These are phyloP conservation scores for Strobilomyces dryophilus DNA, from an alignment of 768 basidiomycete species.

Conservation along the genomic window DNA sequence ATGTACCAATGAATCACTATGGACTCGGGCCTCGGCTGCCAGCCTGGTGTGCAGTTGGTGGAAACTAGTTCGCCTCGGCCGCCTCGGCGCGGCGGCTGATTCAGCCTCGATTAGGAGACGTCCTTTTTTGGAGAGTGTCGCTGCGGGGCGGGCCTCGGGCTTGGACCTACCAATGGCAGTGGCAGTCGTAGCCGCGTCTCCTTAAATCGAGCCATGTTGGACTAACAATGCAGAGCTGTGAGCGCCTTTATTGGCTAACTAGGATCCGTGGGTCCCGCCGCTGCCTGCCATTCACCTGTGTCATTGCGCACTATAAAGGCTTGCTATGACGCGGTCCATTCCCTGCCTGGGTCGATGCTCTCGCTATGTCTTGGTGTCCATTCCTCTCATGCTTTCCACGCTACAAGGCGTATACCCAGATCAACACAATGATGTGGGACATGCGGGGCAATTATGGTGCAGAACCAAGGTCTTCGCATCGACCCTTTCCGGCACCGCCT, in stretches of 20 bases:
- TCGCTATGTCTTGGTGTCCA: slow-evolving; percentile 30
- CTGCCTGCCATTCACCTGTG: slow-evolving; percentile 17
- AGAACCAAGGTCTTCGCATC: slow-evolving; percentile 12
- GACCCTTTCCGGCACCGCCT: slow-evolving; percentile 10
- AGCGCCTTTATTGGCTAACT: slow-evolving; percentile 20
- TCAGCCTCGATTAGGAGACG: slow-evolving; percentile 16
- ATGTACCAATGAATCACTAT: no score
- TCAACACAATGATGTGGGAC: slow-evolving; percentile 31
- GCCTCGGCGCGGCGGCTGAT: no score
- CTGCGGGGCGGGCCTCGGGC: not conserved
- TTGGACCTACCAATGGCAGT: not conserved
- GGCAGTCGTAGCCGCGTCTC: not conserved
- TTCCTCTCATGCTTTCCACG: slow-evolving; percentile 29
- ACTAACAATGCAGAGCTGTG: slow-evolving; percentile 17
- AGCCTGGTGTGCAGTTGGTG: no score
- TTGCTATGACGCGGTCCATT: not conserved
- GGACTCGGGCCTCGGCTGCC: no score
- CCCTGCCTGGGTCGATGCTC: slow-evolving; percentile 4
- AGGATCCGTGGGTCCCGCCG: slow-evolving; percentile 18
- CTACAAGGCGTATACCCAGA: slow-evolving; percentile 31
- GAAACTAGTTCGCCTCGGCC: no score
- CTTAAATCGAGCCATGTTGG: slow-evolving; percentile 30
- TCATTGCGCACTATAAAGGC: slow-evolving; percentile 25
- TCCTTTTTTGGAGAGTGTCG: slow-evolving; percentile 16
- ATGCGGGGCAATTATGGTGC: slow-evolving; percentile 13